Conservation (phyloP, 768 basidiomycete genomes). For the Trametes gibbosa region DNA sequence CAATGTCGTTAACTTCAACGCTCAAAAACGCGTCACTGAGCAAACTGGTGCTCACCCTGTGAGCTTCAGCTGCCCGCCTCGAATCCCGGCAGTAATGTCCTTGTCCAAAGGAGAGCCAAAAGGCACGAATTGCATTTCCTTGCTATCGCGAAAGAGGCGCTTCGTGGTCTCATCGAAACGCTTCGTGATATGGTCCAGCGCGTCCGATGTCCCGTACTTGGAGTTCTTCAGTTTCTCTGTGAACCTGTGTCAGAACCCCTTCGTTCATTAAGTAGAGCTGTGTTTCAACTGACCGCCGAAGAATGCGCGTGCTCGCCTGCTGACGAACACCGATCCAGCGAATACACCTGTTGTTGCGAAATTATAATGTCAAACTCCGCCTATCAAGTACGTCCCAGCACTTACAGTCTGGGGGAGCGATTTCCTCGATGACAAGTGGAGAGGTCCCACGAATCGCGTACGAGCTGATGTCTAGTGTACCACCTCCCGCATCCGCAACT, state of each 20-base stretch:
- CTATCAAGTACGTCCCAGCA: constrained; percentile 1
- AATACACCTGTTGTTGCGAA: constrained; percentile 55
- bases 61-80: constrained; percentile 68
- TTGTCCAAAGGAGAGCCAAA: constrained; percentile 81
- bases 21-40: neutral
- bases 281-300: constrained; percentile 51
- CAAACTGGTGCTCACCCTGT: constrained; percentile 47
- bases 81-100: constrained; percentile 65
- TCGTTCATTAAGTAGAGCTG: neutral
- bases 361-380: neutral
- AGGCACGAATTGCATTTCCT: constrained; percentile 66
- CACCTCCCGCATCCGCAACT: constrained; percentile 79
- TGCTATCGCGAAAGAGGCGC: constrained; percentile 67
- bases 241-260: neutral
- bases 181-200: constrained; percentile 76
- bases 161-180: constrained; percentile 84
- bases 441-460: constrained; percentile 69
- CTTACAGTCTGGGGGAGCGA: constrained; percentile 79
- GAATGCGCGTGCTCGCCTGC: constrained; percentile 68
- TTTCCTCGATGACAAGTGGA: constrained; percentile 78
- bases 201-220: constrained; percentile 67
- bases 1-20: neutral
- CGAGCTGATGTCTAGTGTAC: constrained; percentile 78
- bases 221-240: constrained; percentile 71
- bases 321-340: constrained; percentile 81